These are phyloP conservation scores for Limonium bicolor DNA, from an alignment of 148 eudicot genomes.

Conservation along the genomic window DNA sequence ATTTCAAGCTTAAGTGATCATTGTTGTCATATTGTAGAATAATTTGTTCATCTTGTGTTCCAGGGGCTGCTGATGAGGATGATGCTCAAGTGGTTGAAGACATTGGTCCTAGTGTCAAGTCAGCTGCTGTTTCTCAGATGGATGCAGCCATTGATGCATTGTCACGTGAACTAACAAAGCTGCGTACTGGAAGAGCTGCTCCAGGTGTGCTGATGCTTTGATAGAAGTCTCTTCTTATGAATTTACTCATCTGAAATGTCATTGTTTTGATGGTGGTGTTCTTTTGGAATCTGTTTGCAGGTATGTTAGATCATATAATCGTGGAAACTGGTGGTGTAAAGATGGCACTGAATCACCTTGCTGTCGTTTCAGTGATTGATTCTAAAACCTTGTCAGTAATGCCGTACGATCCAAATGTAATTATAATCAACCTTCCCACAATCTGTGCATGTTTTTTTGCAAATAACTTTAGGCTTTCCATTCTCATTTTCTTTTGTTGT, in stretches of 20 bases:
- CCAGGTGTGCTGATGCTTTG: conserved; percentile 27
- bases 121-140: conserved; percentile 60
- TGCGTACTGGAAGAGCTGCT: conserved; percentile 88
- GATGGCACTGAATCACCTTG: conserved; percentile 56
- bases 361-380: conserved; percentile 78
- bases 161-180: conserved; percentile 66
- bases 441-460: too few species aligned
- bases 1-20: not conserved
- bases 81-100: conserved; percentile 34
- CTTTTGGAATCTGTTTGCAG: conserved; percentile 19
- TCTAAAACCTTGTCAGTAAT: conserved; percentile 63
- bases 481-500: not conserved
- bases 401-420: conserved; percentile 83
- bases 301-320: conserved; percentile 91
- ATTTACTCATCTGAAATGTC: not conserved
- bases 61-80: conserved; percentile 30
- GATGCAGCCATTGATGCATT: conserved; percentile 82
- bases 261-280: not conserved
- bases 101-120: conserved; percentile 42
- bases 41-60: conserved; percentile 1
- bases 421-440: conserved; percentile 2
- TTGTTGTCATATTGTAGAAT: not conserved
- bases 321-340: conserved; percentile 75
- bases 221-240: not conserved
- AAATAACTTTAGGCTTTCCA: not conserved